Base-by-base conservation (phyloP, 2,329 filamentous ascomycete species). In the Seiridium cupressi region DNA sequence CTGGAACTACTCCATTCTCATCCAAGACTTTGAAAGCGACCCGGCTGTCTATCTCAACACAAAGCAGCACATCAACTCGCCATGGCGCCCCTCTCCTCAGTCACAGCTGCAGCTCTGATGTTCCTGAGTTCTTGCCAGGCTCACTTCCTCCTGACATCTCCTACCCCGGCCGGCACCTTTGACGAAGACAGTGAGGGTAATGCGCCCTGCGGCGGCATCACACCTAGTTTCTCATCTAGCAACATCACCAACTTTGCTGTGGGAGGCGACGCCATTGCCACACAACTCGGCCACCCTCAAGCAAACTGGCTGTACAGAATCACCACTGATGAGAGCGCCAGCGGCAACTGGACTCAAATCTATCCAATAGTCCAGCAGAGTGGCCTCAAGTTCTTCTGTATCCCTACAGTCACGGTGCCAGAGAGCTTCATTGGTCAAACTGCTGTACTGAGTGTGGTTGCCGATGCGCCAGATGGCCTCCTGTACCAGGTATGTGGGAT, bases 301-400 rank as follows among this genome's bases (percentile, higher is more conserved):
- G 74, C 76, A 64, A 83, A 76, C 58, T 87, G 80, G 81, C 76
- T 88, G 13, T 83, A 85, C 75, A 84, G 85, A 62, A 82, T 79
- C 63, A 87, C 84, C 10, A 74, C 80, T 26, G 84, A 85, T 65
- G 66, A 74, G 53, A 75, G 75, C 9, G 80, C 77, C 48, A 67
- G 69, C 49, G 73, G 74, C 26, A 81, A 80, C 68, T 88, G 85
- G 85, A 79, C 81, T 34, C 74, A 85, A 68, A 68, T 86, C 55
- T 82, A 79, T 66, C 81, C 81, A 36, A 79, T 84, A 57, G 74
- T 85, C 40, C 69, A 76, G 66, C 84, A 88, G 72, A 82, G 72
- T 58, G 84, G 84, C 13, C 72, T 82, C 2, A 84, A 85, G 58
- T 70, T 74, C 55, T 85, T 82, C 64, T 89, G 86, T 71, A 70